Evolutionary conservation across 2,329 filamentous ascomycete genomes (phyloP), one percentile per base, ranked within the genome.

Genomic region (Aspergillus calidoustus): DNA sequence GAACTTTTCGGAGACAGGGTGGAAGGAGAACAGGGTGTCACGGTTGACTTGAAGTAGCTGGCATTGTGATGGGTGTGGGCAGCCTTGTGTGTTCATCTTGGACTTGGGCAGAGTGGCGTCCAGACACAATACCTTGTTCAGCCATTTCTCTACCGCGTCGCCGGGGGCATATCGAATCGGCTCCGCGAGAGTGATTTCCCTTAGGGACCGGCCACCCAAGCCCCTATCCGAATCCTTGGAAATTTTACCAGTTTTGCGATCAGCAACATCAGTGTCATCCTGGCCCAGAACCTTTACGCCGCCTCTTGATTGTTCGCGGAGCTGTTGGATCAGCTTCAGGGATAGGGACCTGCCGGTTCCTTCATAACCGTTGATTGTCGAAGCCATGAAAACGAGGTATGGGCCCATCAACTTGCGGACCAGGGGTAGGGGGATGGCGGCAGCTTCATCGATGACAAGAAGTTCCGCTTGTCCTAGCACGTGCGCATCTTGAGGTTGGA

Each of bases 351-450:
- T 88, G 46, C 95, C 95, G 7, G 95, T 99, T 60, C 95, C 95
- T 81, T 99, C 95, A 75, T 99, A 99, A 61, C 95, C 95, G 74
- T 98, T 98, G 80, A 99, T 97, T 1, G 95, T 99, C 0, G 95
- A 99, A 0, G 96, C 93, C 95, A 99, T 98, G 79, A 99, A 99
- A 8, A 98, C 93, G 43, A 99, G 83, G 77, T 99, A 99, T 15
- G 94, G 94, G 0, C 95, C 95, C 87, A 99, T 93, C 46, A 99
- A 84, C 79, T 97, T 97, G 69, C 90, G 86, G 7, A 99, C 95
- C 3, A 98, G 82, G 0, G 95, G 95, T 11, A 99, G 80, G 13
- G 96, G 95, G 65, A 99, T 99, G 1, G 96, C 96, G 13, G 95
- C 95, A 17, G 95, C 95, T 79, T 99, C 95, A 77, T 99, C 95